Base-by-base conservation (phyloP, 2,329 filamentous ascomycete species). In the Chaetomium olivaceum region DNA sequence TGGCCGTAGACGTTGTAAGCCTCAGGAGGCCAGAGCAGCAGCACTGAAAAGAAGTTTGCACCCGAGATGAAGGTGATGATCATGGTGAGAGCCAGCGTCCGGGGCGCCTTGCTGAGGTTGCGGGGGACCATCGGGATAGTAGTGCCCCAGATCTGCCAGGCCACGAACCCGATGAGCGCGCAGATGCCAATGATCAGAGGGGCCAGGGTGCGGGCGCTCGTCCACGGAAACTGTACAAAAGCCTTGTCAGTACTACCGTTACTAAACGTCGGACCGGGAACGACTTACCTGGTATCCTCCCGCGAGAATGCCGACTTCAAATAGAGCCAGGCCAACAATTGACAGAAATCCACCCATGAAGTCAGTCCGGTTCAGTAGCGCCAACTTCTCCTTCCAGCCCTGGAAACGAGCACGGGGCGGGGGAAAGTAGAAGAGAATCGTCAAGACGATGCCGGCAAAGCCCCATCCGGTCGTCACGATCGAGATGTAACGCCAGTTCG, bases 1-100 rank as follows among this genome's bases (percentile, higher is more conserved):
- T 90, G 85, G 7, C 85, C 85, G 72, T 89, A 89, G 11, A 89
- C 83, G 69, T 89, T 89, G 77, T 85, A 88, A 1, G 85, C 82
- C 74, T 89, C 83, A 0, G 85, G 87, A 5, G 85, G 86, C 86
- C 87, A 89, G 73, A 89, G 87, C 72, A 85, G 79, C 31, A 85
- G 72, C 16, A 83, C 77, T 0, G 82, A 81, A 72, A 86, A 84
- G 75, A 86, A 86, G 71, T 87, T 87, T 65, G 83, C 82, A 4
- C 85, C 85, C 0, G 83, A 85, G 61, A 87, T 83, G 71, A 85
- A 85, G 16, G 84, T 86, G 71, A 87, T 85, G 62, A 87, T 72
- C 23, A 87, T 76, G 0, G 83, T 86, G 23, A 87, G 76, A 14
- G 77, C 76, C 6, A 87, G 75, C 5, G 81, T 85, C 3, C 82